Conservation (phyloP, 2,329 filamentous ascomycete species). For the Calonectria pseudoturangicola region DNA sequence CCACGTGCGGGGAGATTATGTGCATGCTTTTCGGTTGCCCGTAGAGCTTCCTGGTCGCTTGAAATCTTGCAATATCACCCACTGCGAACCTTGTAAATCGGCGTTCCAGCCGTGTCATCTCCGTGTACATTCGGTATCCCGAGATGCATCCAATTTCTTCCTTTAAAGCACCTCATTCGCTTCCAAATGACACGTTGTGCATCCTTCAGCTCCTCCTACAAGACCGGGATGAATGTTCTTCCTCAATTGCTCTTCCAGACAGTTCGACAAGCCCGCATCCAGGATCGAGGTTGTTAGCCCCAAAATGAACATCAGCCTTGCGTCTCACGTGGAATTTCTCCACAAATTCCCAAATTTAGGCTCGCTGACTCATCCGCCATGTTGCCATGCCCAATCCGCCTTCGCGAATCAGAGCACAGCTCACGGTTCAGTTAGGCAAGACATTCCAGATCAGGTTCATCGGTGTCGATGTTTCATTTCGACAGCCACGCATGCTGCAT, state of each 20-base stretch:
- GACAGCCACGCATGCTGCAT: not conserved
- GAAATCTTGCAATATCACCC: conserved; percentile 44
- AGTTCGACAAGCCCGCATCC: conserved; percentile 25
- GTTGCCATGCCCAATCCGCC: conserved; percentile 5
- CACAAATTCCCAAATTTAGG: conserved; percentile 47
- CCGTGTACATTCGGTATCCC: conserved; percentile 28
- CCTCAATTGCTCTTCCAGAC: conserved; percentile 10
- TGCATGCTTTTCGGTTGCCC: not conserved
- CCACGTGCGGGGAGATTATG: not conserved
- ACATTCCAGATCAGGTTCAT: conserved; percentile 13
- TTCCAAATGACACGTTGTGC: not conserved
- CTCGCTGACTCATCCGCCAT: conserved; percentile 52
- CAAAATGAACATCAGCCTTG: conserved; percentile 54
- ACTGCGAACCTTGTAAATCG: conserved; percentile 23
- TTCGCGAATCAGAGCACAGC: conserved; percentile 33
- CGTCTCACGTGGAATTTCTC: conserved; percentile 56
- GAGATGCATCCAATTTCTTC: not conserved
- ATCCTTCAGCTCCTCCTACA: not conserved
- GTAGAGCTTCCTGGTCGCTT: not conserved
- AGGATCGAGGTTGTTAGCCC: conserved; percentile 46
- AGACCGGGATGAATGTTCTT: not conserved
- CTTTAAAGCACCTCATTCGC: not conserved
- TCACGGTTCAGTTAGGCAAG: conserved; percentile 31
- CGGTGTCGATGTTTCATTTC: conserved; percentile 4
- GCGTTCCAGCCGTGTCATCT: conserved; percentile 37